A percentile compares a stretch with the other conserved stretches of the same genome.
phyloP scores from a whole-genome alignment of 106 monocot genomes.

The Chionographis japonica region DNA sequence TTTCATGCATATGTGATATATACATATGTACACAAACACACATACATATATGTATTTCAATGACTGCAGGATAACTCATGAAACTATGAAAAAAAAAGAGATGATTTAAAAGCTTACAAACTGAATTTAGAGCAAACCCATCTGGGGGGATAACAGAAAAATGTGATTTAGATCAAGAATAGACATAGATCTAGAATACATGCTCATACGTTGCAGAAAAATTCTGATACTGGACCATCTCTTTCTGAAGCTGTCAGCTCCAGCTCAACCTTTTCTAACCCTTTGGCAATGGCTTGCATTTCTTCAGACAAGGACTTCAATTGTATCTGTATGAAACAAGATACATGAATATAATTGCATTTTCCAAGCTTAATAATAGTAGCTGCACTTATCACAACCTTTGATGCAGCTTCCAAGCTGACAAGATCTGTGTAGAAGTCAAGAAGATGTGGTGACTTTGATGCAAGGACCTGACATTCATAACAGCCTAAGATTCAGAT shows the following conservation, averaged over 20 bases:
- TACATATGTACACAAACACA: no score
- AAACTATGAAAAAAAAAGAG: no score
- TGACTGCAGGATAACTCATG: no score
- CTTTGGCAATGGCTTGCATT: conserved; percentile 80
- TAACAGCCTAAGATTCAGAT: not conserved
- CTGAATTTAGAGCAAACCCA: not conserved
- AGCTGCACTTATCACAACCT: conserved; percentile 29
- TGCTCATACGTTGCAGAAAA: conserved; percentile 60
- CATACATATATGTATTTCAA: no score
- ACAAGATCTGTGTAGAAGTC: conserved; percentile 69
- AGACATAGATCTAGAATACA: not conserved
- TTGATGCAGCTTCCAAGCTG: conserved; percentile 85
- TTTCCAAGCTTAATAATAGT: conserved; percentile 9
- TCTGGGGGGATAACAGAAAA: not conserved
- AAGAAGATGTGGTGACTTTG: conserved; percentile 62
- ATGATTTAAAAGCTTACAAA: not conserved
- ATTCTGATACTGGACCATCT: conserved; percentile 81
- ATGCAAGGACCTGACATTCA: conserved; percentile 63
- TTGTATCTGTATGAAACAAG: conserved; percentile 39
- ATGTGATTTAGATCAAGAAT: not conserved
- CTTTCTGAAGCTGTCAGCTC: conserved; percentile 77
- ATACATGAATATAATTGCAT: not conserved
- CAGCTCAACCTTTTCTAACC: conserved; percentile 65
- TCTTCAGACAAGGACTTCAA: conserved; percentile 74
- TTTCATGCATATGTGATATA: no score